Evolutionary conservation across 1,139 yeast genomes (phyloP).

Genomic region (Taphrina sp.): DNA sequence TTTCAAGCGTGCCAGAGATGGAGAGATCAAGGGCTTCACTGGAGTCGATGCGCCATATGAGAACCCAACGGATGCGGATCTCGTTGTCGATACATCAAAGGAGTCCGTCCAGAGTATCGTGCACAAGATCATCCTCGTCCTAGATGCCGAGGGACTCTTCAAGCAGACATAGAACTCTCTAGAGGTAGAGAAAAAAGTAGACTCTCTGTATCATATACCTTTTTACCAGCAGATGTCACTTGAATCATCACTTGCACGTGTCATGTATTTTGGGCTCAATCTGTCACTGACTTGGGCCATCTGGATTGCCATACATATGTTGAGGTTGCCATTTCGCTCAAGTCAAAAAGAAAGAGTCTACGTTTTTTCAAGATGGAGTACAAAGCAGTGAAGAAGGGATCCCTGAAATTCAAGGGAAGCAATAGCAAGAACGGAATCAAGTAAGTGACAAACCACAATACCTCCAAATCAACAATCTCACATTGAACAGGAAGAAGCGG

Average conservation of each 20-base stretch:
- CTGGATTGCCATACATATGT: no score
- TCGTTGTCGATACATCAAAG: conserved; percentile 54
- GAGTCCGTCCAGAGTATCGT: conserved; percentile 62
- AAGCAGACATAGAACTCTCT: conserved; percentile 7
- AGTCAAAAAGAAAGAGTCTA: no score
- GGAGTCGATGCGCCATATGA: conserved; percentile 53
- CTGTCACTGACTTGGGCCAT: no score
- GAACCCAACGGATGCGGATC: conserved; percentile 53
- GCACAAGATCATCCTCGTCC: conserved; percentile 63
- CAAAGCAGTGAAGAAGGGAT: conserved; percentile 2
- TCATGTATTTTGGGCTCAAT: no score
- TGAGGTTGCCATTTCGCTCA: no score
- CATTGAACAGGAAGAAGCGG: background rate
- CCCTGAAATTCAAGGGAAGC: conserved; percentile 10
- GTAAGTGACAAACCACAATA: background rate
- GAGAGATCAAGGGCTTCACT: conserved; percentile 52
- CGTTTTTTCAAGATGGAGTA: conserved; percentile 3
- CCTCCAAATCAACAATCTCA: background rate
- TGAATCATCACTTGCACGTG: background rate
- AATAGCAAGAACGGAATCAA: conserved; percentile 1
- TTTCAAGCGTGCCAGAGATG: conserved; percentile 49
- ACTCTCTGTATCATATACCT: no score
- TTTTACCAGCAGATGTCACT: no score
- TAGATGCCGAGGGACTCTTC: conserved; percentile 52
- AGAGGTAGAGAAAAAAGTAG: background rate